phyloP scores from a whole-genome alignment of 2,329 filamentous ascomycete species.

The Purpureocillium lavendulum region DNA sequence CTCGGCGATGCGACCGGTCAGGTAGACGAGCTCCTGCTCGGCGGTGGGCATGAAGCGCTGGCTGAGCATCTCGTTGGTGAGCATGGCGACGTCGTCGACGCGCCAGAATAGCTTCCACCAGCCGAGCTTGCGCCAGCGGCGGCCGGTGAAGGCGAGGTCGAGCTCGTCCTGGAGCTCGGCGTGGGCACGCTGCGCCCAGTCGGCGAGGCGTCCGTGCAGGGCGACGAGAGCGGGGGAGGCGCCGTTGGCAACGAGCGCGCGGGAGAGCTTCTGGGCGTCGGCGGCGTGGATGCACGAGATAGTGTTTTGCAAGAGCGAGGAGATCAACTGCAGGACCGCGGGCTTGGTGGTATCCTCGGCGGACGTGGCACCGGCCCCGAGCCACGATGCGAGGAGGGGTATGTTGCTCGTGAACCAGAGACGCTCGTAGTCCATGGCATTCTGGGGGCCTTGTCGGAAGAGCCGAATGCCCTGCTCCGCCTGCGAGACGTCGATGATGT shows the following conservation, averaged over 20 bases:
- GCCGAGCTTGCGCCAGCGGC: constrained; percentile 67
- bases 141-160: constrained; percentile 67
- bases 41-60: constrained; percentile 69
- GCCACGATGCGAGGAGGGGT: constrained; percentile 56
- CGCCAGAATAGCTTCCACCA: constrained; percentile 98
- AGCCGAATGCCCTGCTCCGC: constrained; percentile 55
- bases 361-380: constrained; percentile 39
- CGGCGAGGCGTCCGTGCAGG: constrained; percentile 52
- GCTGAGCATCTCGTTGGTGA: constrained; percentile 69
- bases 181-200: constrained; percentile 75
- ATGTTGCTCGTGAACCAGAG: constrained; percentile 68
- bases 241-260: constrained; percentile 18
- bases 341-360: constrained; percentile 47
- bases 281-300: constrained; percentile 41
- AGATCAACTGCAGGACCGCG: constrained; percentile 57
- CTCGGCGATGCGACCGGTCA: constrained; percentile 66
- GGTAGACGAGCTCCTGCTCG: constrained; percentile 74
- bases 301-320: constrained; percentile 54
- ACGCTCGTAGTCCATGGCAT: constrained; percentile 64
- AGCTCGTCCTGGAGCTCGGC: constrained; percentile 74
- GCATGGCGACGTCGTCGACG: constrained; percentile 82
- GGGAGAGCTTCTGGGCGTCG: constrained; percentile 29
- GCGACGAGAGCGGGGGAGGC: constrained; percentile 23
- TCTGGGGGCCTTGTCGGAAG: constrained; percentile 60
- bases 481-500: constrained; percentile 53